Base-by-base conservation (phyloP, 140 eudicot genomes). In the Erigeron philadelphicus region DNA sequence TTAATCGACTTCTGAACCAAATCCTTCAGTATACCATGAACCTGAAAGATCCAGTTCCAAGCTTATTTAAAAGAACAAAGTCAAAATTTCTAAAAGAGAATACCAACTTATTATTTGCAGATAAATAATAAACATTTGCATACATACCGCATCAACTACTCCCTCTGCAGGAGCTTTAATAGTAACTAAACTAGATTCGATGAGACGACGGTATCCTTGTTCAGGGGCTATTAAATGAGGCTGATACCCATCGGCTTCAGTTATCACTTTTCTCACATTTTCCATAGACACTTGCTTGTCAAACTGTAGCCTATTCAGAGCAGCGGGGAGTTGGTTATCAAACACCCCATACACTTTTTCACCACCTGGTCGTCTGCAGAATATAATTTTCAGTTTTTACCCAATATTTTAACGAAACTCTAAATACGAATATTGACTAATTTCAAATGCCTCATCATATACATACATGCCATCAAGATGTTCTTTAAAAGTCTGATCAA, bases 211-310 rank as follows among this genome's bases (percentile, higher is more conserved):
- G 63, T 88, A 92, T 56, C 98, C 98, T 77, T 88, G 95, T 80
- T 92, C 98, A 41, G 98, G 98, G 48, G 98, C 98, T 68, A 92
- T 88, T 41, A 92, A 78, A 81, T 92, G 98, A 75, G 98, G 98
- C 62, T 92, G 98, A 76, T 88, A 92, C 31, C 98, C 98, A 81
- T 92, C 98, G 23, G 98, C 98, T 80, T 92, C 96, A 56, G 98
- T 92, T 10, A 92, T 88, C 70, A 88, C 60, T 54, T 88, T 92
- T 79, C 98, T 65, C 13, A 88, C 95, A 81, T 92, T 88, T 7
- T 92, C 96, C 96, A 88, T 79, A 1, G 98, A 81, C 68, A 92
- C 95, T 57, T 84, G 96, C 86, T 83, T 92, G 87, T 92, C 98
- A 74, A 92, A 86, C 53, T 86, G 95, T 83, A 92, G 70, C 71